Conservation (phyloP, 805 yeast species). For the Saccharomycopsis lassenensis region DNA sequence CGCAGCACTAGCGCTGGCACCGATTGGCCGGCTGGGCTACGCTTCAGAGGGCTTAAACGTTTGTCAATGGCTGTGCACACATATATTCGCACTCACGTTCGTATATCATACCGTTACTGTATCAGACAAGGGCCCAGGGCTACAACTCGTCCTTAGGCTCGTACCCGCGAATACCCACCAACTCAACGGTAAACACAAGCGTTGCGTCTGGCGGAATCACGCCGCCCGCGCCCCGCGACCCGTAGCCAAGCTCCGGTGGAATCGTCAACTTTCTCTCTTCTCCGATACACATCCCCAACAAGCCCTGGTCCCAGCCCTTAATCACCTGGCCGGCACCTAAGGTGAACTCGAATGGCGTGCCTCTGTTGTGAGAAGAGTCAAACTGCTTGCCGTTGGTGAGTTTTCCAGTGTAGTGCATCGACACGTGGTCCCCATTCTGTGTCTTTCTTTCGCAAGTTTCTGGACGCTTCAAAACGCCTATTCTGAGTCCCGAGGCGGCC, state of each 20-base stretch:
- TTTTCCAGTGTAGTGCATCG: constrained; percentile 72
- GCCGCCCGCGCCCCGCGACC: constrained; percentile 63
- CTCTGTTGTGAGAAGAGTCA: constrained; percentile 61
- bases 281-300: constrained; percentile 71
- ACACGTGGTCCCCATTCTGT: constrained; percentile 51
- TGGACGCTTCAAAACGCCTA: constrained; percentile 37
- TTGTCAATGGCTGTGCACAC: too few species aligned
- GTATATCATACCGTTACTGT: too few species aligned
- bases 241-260: constrained; percentile 74
- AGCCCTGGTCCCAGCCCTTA: constrained; percentile 84
- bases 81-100: too few species aligned
- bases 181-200: constrained; percentile 54
- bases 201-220: constrained; percentile 73
- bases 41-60: too few species aligned
- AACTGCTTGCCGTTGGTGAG: constrained; percentile 59
- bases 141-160: constrained; percentile 4
- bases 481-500: too few species aligned
- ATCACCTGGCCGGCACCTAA: constrained; percentile 77
- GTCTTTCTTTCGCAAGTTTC: constrained; percentile 49
- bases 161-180: constrained; percentile 34
- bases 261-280: constrained; percentile 72
- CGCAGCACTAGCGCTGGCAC: too few species aligned
- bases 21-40: too few species aligned
- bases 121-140: too few species aligned
- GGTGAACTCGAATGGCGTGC: constrained; percentile 56